phyloP scores from a whole-genome alignment of 805 yeast species.

The Candida tibetensis region DNA sequence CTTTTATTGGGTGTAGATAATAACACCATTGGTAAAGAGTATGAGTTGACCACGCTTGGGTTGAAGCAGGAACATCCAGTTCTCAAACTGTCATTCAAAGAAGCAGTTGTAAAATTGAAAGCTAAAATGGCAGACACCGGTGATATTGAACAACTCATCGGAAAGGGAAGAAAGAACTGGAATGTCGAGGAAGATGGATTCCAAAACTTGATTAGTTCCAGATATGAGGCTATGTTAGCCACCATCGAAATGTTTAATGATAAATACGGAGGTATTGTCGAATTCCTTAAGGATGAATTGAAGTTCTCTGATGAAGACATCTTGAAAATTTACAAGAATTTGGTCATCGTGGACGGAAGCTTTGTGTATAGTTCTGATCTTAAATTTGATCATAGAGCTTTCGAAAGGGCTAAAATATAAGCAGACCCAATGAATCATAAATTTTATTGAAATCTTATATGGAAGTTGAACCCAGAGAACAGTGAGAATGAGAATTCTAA shows the following conservation, averaged over 20 bases:
- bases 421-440: no score
- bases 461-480: no score
- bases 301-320: conserved; percentile 48
- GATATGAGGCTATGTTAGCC: conserved; percentile 67
- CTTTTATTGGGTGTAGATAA: conserved; percentile 63
- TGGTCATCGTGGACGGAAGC: conserved; percentile 19
- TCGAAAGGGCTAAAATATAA: conserved; percentile 5
- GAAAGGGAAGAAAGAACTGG: conserved; percentile 42
- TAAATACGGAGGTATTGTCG: conserved; percentile 53
- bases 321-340: conserved; percentile 22
- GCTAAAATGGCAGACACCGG: conserved; percentile 19
- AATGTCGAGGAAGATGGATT: conserved; percentile 50
- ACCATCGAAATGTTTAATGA: conserved; percentile 52
- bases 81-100: conserved; percentile 34
- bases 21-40: conserved; percentile 67
- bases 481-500: no score
- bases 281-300: conserved; percentile 44
- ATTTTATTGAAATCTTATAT: no score
- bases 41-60: conserved; percentile 71
- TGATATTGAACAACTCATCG: conserved; percentile 21
- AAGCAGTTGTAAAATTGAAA: conserved; percentile 30
- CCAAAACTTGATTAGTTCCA: conserved; percentile 57
- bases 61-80: conserved; percentile 47
- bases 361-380: conserved; percentile 1
- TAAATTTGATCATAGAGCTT: conserved; percentile 8